phyloP scores from a whole-genome alignment of 1,284 basidiomycete species.

The Apiotrichum siamense region DNA sequence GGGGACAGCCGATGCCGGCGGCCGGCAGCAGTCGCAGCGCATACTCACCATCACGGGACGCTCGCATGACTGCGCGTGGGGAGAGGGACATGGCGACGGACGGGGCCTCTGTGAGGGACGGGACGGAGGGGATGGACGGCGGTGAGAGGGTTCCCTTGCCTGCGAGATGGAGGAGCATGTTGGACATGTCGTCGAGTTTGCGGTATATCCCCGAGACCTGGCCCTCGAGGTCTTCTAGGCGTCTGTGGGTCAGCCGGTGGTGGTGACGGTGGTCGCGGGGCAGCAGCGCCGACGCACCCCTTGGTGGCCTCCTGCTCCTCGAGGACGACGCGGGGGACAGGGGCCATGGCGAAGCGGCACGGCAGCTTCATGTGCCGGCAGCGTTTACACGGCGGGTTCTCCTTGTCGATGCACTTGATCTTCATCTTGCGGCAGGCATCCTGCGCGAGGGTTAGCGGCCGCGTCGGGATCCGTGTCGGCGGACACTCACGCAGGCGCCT shows the following conservation, averaged over 20 bases:
- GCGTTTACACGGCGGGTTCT: slow-evolving; percentile 24
- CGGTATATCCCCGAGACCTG: slow-evolving; percentile 16
- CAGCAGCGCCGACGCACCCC: background rate
- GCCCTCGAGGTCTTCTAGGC: slow-evolving; percentile 9
- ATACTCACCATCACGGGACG: too few relatives aligned
- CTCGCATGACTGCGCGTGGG: too few relatives aligned
- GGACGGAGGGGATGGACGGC: background rate
- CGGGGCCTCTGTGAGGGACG: too few relatives aligned
- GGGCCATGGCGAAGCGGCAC: slow-evolving; percentile 14
- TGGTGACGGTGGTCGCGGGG: too few relatives aligned
- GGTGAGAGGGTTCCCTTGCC: background rate
- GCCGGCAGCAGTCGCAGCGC: too few relatives aligned
- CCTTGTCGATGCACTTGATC: slow-evolving; percentile 23
- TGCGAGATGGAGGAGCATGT: background rate
- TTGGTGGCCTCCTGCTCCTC: slow-evolving; percentile 1
- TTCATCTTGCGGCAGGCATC: slow-evolving; percentile 24
- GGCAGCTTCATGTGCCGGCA: slow-evolving; percentile 17
- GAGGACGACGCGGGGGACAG: background rate
- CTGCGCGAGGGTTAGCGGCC: slow-evolving; percentile 12
- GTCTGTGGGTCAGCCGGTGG: slow-evolving; percentile 1
- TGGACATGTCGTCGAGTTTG: slow-evolving; percentile 15
- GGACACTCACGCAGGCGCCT: too few relatives aligned
- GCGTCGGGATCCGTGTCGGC: too few relatives aligned
- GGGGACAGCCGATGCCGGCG: too few relatives aligned
- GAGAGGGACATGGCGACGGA: too few relatives aligned